phyloP scores from a whole-genome alignment of 75 land plant genomes.

The Isoetes taiwanensis region DNA sequence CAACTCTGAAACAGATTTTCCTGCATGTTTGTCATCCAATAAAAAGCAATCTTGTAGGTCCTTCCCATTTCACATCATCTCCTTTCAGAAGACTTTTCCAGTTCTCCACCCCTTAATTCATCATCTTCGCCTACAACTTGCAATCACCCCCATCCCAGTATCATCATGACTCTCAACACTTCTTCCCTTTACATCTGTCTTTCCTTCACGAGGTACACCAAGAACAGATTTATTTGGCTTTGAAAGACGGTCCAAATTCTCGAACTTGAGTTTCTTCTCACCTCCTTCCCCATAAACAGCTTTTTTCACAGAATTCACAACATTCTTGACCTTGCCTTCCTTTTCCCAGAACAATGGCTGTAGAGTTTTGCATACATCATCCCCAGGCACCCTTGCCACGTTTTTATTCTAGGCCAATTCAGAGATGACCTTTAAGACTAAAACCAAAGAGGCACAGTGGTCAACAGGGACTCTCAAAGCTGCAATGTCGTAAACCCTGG shows the following conservation, averaged over 20 bases:
- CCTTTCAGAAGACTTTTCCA: neutral
- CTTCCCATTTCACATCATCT: constrained; percentile 7
- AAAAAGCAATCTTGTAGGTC: constrained; percentile 72
- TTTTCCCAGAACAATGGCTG: constrained; percentile 1
- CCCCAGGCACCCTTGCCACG: constrained; percentile 71
- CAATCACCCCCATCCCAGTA: neutral
- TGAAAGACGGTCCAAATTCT: too few species aligned
- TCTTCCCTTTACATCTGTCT: constrained; percentile 16
- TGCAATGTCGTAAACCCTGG: constrained; percentile 45
- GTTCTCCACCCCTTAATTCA: constrained; percentile 58
- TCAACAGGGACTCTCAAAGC: constrained; percentile 65
- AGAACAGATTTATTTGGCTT: too few species aligned
- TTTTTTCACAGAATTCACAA: constrained; percentile 7
- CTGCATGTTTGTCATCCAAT: constrained; percentile 54
- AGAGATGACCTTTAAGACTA: constrained; percentile 68
- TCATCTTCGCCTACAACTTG: constrained; percentile 13
- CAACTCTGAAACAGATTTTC: constrained; percentile 32
- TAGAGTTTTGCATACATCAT: constrained; percentile 44
- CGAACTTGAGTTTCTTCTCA: constrained; percentile 2
- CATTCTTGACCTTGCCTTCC: neutral
- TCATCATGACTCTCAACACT: neutral
- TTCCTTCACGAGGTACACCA: too few species aligned
- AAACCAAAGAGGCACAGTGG: constrained; percentile 38
- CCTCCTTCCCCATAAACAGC: constrained; percentile 6
- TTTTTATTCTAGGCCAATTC: constrained; percentile 84